phyloP scores from a whole-genome alignment of 148 eudicot species.

The Rhododendron mucronatum region DNA sequence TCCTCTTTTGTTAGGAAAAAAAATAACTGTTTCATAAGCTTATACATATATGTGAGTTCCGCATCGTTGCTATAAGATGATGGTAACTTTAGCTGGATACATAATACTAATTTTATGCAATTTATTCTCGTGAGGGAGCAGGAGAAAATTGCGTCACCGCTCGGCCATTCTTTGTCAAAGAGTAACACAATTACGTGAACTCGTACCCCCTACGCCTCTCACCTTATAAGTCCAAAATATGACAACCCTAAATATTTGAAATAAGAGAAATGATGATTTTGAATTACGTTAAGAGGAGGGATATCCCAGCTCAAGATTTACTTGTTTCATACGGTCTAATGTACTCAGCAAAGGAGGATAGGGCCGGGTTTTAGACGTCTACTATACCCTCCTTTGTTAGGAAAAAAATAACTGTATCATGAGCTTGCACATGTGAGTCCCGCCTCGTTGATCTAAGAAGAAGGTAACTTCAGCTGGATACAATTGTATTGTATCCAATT shows the following conservation, averaged over 20 bases:
- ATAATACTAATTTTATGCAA: no score
- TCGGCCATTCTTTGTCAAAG: background rate
- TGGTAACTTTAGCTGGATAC: background rate
- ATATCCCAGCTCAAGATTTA: background rate
- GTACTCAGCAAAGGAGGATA: background rate
- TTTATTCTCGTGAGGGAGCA: no score
- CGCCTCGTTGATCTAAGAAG: background rate
- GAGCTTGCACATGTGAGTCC: background rate
- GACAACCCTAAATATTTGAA: background rate
- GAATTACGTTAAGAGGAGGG: background rate
- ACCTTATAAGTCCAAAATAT: background rate
- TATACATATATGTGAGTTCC: background rate
- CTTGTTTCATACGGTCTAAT: background rate
- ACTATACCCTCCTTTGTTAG: background rate
- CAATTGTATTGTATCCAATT: no score
- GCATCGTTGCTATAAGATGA: background rate
- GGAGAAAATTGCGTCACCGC: no score
- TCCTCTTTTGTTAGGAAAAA: no score
- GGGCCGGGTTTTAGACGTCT: background rate
- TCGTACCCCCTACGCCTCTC: background rate
- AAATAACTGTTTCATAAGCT: no score
- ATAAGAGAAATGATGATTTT: no score
- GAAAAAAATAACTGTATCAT: no score
- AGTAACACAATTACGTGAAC: background rate
- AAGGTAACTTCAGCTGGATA: background rate